These are phyloP conservation scores for Gentiana dahurica DNA, from an alignment of 257 asterid genomes.

Conservation along the genomic window DNA sequence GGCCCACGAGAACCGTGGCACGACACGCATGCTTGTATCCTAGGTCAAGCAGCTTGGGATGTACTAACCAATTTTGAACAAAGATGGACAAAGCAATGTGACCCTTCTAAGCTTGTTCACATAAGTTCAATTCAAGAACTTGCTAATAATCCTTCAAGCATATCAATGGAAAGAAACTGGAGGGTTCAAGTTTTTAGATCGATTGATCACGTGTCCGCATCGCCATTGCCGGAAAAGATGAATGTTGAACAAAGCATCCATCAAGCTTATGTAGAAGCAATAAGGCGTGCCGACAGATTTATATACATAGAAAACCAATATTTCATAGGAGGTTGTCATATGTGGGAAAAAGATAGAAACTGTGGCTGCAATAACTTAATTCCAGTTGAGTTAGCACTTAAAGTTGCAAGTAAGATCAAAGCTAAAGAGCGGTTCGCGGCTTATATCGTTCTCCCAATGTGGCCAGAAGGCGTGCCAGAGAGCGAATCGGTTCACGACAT, in stretches of 20 bases:
- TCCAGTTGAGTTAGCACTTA: constrained; percentile 74
- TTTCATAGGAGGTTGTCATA: constrained; percentile 79
- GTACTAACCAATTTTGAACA: constrained; percentile 70
- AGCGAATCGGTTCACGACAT: constrained; percentile 75
- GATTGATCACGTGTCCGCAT: constrained; percentile 59
- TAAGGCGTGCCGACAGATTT: constrained; percentile 65
- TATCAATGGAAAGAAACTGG: constrained; percentile 36
- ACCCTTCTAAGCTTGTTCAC: constrained; percentile 47
- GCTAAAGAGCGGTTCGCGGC: constrained; percentile 52
- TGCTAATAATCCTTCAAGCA: constrained; percentile 17
- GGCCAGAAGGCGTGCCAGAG: constrained; percentile 90
- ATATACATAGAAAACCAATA: constrained; percentile 84
- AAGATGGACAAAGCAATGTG: constrained; percentile 77
- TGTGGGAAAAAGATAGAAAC: constrained; percentile 74
- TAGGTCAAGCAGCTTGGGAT: constrained; percentile 68
- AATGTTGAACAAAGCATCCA: constrained; percentile 57
- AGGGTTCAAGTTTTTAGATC: constrained; percentile 79
- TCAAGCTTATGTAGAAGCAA: constrained; percentile 79
- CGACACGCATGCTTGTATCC: constrained; percentile 67
- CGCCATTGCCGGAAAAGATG: constrained; percentile 39
- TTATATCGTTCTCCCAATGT: constrained; percentile 75
- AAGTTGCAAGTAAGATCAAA: constrained; percentile 48
- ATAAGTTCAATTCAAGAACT: constrained; percentile 43
- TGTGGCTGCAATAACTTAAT: constrained; percentile 79
- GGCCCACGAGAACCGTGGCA: constrained; percentile 99